A percentile compares a stretch with the other conserved stretches of the same genome.
phyloP scores from a whole-genome alignment of 768 basidiomycete species.

The Auricularia sp. region DNA sequence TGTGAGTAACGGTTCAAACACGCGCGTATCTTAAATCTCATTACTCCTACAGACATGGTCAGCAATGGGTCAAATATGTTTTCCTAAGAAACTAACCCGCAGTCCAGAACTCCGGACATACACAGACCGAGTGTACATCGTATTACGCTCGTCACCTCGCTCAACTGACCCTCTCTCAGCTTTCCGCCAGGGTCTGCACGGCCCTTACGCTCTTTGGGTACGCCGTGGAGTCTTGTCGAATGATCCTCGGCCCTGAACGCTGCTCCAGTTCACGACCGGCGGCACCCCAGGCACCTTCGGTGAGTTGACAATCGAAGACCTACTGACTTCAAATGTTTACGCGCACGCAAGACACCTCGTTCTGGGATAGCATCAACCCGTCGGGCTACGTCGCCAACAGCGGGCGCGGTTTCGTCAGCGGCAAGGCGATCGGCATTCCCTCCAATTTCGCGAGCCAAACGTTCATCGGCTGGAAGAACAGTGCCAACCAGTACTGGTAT shows the following conservation, averaged over 20 bases:
- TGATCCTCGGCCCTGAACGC: neutral
- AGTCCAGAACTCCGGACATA: conserved; percentile 35
- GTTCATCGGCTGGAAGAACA: conserved; percentile 20
- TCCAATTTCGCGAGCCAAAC: conserved; percentile 25
- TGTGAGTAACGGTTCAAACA: conserved; percentile 13
- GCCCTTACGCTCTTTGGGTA: conserved; percentile 36
- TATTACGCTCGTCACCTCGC: neutral
- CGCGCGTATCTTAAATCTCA: neutral
- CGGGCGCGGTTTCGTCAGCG: conserved; percentile 35
- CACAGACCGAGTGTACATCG: conserved; percentile 34
- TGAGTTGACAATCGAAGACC: conserved; percentile 8
- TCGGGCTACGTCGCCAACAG: conserved; percentile 34
- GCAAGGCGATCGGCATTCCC: conserved; percentile 33
- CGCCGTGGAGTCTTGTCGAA: conserved; percentile 19
- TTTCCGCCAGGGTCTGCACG: conserved; percentile 32
- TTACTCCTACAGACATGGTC: neutral
- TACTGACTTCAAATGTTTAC: conserved; percentile 8
- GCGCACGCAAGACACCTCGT: conserved; percentile 28
- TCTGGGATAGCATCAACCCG: conserved; percentile 33
- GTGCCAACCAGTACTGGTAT: conserved; percentile 38
- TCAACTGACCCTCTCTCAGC: neutral
- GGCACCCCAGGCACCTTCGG: neutral
- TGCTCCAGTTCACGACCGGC: neutral
- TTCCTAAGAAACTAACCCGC: neutral
- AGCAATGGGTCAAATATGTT: neutral